Conservation (phyloP, 1,284 basidiomycete genomes). For the Ustilago loliicola region DNA sequence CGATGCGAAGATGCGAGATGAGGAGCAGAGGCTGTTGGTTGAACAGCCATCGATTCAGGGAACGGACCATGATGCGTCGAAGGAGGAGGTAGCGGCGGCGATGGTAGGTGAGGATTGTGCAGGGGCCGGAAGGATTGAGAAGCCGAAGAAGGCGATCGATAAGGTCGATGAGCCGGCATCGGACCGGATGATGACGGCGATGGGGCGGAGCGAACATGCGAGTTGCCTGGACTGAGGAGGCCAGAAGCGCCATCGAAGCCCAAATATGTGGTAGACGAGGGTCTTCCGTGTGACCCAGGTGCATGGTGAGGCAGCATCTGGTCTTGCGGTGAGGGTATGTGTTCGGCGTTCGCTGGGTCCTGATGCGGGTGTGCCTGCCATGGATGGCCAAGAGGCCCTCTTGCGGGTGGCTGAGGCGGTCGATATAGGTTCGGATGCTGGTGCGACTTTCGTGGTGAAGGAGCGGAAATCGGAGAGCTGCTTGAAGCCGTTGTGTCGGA, state of each 20-base stretch:
- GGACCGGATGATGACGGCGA: constrained; percentile 15
- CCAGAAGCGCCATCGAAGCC: constrained; percentile 50
- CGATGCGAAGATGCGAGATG: constrained; percentile 8
- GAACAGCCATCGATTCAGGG: neutral
- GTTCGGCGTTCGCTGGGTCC: constrained; percentile 6
- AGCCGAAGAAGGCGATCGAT: constrained; percentile 24
- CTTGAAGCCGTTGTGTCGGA: constrained; percentile 22
- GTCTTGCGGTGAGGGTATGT: constrained; percentile 10
- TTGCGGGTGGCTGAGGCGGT: constrained; percentile 11
- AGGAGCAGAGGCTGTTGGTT: constrained; percentile 6
- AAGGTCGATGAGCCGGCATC: neutral
- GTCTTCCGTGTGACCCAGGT: constrained; percentile 15
- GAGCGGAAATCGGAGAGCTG: constrained; percentile 28
- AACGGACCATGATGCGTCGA: constrained; percentile 7
- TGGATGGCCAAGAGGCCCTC: neutral
- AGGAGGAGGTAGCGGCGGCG: constrained; percentile 12
- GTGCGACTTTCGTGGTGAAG: constrained; percentile 31
- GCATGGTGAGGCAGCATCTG: constrained; percentile 7
- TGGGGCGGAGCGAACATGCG: constrained; percentile 21
- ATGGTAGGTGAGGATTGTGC: constrained; percentile 26
- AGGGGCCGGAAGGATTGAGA: constrained; percentile 23
- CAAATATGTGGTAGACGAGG: constrained; percentile 49
- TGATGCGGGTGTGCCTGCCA: constrained; percentile 15
- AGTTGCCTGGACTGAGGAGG: constrained; percentile 41
- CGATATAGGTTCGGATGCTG: constrained; percentile 15